Base-by-base conservation (phyloP, 768 basidiomycete species). In the Lactarius hengduanensis region DNA sequence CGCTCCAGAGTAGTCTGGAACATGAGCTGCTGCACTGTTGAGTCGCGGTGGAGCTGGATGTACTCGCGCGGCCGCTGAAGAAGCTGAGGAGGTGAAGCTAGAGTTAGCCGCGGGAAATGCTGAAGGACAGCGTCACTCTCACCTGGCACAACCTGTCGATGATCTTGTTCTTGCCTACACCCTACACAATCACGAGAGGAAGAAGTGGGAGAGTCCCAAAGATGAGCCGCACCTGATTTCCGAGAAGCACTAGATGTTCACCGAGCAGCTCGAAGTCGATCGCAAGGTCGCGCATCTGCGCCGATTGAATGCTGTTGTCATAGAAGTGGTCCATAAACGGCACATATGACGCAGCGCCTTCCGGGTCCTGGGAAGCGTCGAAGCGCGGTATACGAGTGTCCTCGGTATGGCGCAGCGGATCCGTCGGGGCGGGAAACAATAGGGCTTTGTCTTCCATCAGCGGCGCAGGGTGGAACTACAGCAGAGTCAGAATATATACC, bases 131-230 rank as follows among this genome's bases (percentile, higher is more conserved):
- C 47, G 28, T n/a, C 34, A 4, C 20, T 36, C 66, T 56, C 73
- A 86, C 84, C 78, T 86, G 85, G 69, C 86, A 88, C 32, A 87
- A 73, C 83, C 85, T 75, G 73, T 89, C 87, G 30, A 89, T 78
- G 54, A 89, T 82, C 75, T 87, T 88, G 72, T 89, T 89, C 79
- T 89, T 89, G 18, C 87, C 87, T 15, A 89, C 86, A 43, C 87
- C 87, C 82, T 86, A 10, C 58, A 28, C 22, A 50, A 2, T 47
- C 22, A n/a, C 55, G 30, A 70, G 30, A 43, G 47, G 30, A 30
- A 20, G 30, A 26, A 26, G 45, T 32, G 13, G 30, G 16, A 30
- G 16, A 30, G 30, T 4, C 10, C 57, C 18, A 41, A 59, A 8
- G 45, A 10, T 4, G 22, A 11, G 28, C 8, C 77, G n/a, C 66